Evolutionary conservation across 805 yeast species (phyloP).

Genomic region (Blastobotrys terrestris): DNA sequence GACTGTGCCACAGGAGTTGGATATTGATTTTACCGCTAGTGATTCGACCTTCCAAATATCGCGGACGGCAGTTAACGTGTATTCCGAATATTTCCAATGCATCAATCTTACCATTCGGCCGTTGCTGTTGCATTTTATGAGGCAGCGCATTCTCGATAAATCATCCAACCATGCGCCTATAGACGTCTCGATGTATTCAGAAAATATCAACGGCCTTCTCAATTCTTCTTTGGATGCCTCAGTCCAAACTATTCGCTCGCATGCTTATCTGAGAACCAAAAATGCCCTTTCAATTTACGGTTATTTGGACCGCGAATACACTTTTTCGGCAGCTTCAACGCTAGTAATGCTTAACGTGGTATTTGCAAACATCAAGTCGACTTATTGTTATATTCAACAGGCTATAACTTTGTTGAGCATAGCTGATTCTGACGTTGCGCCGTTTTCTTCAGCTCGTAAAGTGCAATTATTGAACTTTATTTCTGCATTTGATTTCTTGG

Average conservation of each 20-base stretch:
- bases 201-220: constrained; percentile 13
- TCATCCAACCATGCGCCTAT: constrained; percentile 11
- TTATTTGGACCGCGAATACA: constrained; percentile 22
- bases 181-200: constrained; percentile 14
- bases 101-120: constrained; percentile 23
- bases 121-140: constrained; percentile 19
- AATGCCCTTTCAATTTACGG: constrained; percentile 16
- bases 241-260: constrained; percentile 18
- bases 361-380: constrained; percentile 14
- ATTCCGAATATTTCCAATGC: constrained; percentile 22
- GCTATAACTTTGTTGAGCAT: constrained; percentile 15
- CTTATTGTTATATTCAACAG: constrained; percentile 15
- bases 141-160: constrained; percentile 16
- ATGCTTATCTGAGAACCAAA: constrained; percentile 6
- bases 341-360: constrained; percentile 20
- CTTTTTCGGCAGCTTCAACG: constrained; percentile 21
- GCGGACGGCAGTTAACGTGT: constrained; percentile 18
- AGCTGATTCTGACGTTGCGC: not conserved
- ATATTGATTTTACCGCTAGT: constrained; percentile 13
- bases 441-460: constrained; percentile 10
- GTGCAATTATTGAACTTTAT: constrained; percentile 15
- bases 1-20: constrained; percentile 13
- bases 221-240: constrained; percentile 23
- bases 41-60: constrained; percentile 6
- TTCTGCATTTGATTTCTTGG: constrained; percentile 14